These are phyloP conservation scores for Boletus reticuloceps DNA, from an alignment of 768 basidiomycete genomes.

Conservation along the genomic window DNA sequence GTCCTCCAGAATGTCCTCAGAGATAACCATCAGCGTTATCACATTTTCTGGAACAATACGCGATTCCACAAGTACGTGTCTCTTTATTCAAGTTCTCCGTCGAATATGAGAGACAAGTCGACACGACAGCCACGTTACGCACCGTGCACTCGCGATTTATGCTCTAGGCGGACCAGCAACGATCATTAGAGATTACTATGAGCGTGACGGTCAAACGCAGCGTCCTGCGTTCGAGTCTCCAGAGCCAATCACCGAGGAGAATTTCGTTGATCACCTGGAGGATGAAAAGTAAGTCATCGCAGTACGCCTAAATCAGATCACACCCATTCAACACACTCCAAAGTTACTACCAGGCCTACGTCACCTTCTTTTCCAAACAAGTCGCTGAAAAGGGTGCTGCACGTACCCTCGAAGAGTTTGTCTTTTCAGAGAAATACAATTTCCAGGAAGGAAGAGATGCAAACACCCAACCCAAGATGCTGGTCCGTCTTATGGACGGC, in stretches of 20 bases:
- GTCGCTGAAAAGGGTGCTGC: slow-evolving; percentile 17
- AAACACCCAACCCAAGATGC: slow-evolving; percentile 45
- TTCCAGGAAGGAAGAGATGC: slow-evolving; percentile 12
- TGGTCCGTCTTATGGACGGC: slow-evolving; percentile 47
- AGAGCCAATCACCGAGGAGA: slow-evolving; percentile 19
- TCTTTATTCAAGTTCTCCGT: background rate
- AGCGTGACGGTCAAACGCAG: slow-evolving; percentile 18
- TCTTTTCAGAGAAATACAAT: slow-evolving; percentile 32
- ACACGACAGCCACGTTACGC: slow-evolving; percentile 25
- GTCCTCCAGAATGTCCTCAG: slow-evolving; percentile 36
- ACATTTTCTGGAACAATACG: slow-evolving; percentile 47
- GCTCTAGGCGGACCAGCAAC: slow-evolving; percentile 23
- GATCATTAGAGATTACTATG: slow-evolving; percentile 26
- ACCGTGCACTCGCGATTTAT: slow-evolving; percentile 30
- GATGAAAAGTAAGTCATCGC: slow-evolving; percentile 23
- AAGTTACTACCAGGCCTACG: slow-evolving; percentile 29
- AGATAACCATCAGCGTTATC: slow-evolving; percentile 47
- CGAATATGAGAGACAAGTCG: background rate
- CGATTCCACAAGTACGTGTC: slow-evolving; percentile 50
- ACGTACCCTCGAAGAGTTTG: slow-evolving; percentile 23
- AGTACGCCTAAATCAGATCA: background rate
- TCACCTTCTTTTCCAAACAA: slow-evolving; percentile 23
- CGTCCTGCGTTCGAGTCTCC: slow-evolving; percentile 26
- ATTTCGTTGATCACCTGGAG: slow-evolving; percentile 23
- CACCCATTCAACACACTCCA: no score